Evolutionary conservation across 2,329 filamentous ascomycete genomes (phyloP).

Genomic region (Sporothrix mexicana): DNA sequence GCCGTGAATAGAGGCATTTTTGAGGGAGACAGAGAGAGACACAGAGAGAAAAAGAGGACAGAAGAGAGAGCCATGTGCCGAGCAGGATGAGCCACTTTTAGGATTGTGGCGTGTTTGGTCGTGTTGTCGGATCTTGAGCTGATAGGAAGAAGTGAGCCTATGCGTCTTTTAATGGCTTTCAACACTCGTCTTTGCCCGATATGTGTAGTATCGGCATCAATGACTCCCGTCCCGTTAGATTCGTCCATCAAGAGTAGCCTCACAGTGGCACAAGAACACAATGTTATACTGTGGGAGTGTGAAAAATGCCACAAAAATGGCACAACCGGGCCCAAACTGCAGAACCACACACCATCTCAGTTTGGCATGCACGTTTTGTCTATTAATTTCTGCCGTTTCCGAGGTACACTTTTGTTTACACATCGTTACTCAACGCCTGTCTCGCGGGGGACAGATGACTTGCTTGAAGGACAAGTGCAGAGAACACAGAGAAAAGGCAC

Average conservation of each 20-base stretch:
- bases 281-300: too few relatives aligned
- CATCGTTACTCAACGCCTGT: neutral
- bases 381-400: too few relatives aligned
- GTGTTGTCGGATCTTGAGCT: conserved; percentile 5
- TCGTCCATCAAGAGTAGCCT: too few relatives aligned
- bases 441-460: neutral
- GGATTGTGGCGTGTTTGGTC: conserved; percentile 19
- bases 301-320: too few relatives aligned
- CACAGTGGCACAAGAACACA: too few relatives aligned
- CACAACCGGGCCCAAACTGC: neutral
- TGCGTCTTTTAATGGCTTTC: neutral
- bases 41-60: too few relatives aligned
- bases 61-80: too few relatives aligned
- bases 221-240: too few relatives aligned
- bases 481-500: neutral
- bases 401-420: neutral
- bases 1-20: neutral
- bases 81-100: neutral
- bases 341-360: neutral
- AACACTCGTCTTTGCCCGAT: too few relatives aligned
- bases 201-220: too few relatives aligned
- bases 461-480: neutral
- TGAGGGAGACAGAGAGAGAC: neutral
- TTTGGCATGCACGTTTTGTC: neutral
- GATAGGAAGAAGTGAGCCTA: conserved; percentile 2